Conservation (phyloP, 306 rosid species). For the Crotalaria pallida region DNA sequence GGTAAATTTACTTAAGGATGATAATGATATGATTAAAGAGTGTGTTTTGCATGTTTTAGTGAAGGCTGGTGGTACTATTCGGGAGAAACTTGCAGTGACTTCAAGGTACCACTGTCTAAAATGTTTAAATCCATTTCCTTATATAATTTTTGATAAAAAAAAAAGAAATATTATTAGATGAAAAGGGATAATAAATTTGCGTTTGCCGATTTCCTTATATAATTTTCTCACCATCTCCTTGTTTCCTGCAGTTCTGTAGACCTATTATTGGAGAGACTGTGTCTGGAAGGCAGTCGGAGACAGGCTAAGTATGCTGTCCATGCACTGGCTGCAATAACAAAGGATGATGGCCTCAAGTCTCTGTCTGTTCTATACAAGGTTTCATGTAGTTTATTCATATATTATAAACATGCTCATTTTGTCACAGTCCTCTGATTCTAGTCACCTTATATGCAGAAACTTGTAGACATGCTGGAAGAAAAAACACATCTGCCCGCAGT, state of each 20-base stretch:
- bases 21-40: constrained; percentile 72
- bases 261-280: constrained; percentile 77
- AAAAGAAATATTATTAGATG: too few species aligned
- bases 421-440: constrained; percentile 25
- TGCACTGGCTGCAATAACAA: constrained; percentile 93
- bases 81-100: constrained; percentile 71
- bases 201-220: constrained; percentile 10
- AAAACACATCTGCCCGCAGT: constrained; percentile 81
- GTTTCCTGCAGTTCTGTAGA: constrained; percentile 75
- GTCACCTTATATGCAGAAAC: constrained; percentile 55
- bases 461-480: constrained; percentile 87
- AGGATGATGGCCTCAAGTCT: constrained; percentile 89
- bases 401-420: constrained; percentile 6
- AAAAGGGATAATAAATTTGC: too few species aligned
- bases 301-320: constrained; percentile 97
- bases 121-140: constrained; percentile 12
- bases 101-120: constrained; percentile 53
- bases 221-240: constrained; percentile 25
- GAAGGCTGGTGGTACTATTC: constrained; percentile 90
- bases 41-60: constrained; percentile 77
- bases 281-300: constrained; percentile 89
- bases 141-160: too few species aligned
- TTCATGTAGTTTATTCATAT: constrained; percentile 28
- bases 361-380: constrained; percentile 99
- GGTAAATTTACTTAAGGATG: constrained; percentile 73